Conservation (phyloP, 306 rosid genomes). For the Albizia julibrissin region DNA sequence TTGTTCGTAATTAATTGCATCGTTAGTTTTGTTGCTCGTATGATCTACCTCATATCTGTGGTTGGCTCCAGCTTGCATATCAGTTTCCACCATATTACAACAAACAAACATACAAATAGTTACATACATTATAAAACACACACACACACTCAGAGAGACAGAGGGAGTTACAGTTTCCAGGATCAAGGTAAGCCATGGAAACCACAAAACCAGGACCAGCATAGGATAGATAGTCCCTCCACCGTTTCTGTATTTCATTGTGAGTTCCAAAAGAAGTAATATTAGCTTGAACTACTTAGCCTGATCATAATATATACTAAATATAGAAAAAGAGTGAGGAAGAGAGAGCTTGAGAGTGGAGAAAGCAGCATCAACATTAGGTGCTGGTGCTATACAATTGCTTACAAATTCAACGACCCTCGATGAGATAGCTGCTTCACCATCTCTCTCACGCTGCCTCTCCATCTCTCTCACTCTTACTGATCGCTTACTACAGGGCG, state of each 20-base stretch:
- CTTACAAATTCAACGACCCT: constrained; percentile 20
- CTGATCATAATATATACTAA: neutral
- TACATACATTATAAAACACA: neutral
- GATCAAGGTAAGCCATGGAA: constrained; percentile 92
- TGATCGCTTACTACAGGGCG: neutral
- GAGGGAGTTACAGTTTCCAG: constrained; percentile 62
- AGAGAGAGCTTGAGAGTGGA: constrained; percentile 35
- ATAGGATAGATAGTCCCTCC: constrained; percentile 64
- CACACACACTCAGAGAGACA: too few relatives aligned
- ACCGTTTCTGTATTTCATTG: constrained; percentile 48
- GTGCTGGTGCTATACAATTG: constrained; percentile 45
- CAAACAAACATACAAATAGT: neutral
- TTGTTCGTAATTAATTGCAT: neutral
- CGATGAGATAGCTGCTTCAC: neutral
- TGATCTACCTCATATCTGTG: constrained; percentile 72
- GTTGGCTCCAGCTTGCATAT: constrained; percentile 88
- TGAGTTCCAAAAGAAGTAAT: neutral
- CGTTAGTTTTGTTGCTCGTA: neutral
- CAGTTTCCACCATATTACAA: constrained; percentile 75
- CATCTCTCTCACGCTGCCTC: neutral
- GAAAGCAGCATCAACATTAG: neutral
- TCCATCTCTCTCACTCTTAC: neutral
- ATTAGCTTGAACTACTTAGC: neutral
- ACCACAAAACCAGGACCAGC: constrained; percentile 90
- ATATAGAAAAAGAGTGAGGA: neutral